A percentile compares a stretch with the other conserved stretches of the same genome.
phyloP scores from a whole-genome alignment of 352 stramenopile species.

The Phytophthora litchii region DNA sequence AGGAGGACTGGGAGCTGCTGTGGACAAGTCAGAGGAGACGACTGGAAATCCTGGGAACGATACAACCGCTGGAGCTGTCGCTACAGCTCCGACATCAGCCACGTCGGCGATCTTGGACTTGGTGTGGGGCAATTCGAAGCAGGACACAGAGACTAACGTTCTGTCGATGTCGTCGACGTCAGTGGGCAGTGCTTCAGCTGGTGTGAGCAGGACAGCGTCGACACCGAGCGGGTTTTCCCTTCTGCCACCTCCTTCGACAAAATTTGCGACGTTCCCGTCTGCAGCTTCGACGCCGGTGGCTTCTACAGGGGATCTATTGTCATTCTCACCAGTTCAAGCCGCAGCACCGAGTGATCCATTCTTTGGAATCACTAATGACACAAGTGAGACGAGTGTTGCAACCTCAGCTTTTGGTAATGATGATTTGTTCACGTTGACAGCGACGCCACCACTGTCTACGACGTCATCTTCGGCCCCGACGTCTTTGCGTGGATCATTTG shows the following conservation, averaged over 20 bases:
- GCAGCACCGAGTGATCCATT: conserved; percentile 35
- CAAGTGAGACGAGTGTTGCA: conserved; percentile 14
- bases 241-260: conserved; percentile 21
- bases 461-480: conserved; percentile 30
- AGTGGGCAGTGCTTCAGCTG: not conserved
- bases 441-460: conserved; percentile 10
- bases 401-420: conserved; percentile 32
- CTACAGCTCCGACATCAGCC: conserved; percentile 15
- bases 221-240: conserved; percentile 23
- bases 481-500: conserved; percentile 44
- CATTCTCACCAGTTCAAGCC: conserved; percentile 60
- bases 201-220: conserved; percentile 12
- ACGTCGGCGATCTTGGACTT: conserved; percentile 34
- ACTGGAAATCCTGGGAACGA: not conserved
- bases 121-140: conserved; percentile 30
- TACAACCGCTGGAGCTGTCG: not conserved
- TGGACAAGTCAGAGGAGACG: not conserved
- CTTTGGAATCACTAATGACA: conserved; percentile 33
- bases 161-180: conserved; percentile 14
- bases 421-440: conserved; percentile 38
- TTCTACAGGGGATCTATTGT: conserved; percentile 50
- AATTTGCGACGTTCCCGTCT: conserved; percentile 22
- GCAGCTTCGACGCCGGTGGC: conserved; percentile 13
- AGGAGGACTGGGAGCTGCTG: conserved; percentile 8
- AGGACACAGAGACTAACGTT: conserved; percentile 9